Percentiles rank a stretch among this genome's conserved stretches.
phyloP scores from a whole-genome alignment of 139 green algal species.

The Micromonas pusilla region DNA sequence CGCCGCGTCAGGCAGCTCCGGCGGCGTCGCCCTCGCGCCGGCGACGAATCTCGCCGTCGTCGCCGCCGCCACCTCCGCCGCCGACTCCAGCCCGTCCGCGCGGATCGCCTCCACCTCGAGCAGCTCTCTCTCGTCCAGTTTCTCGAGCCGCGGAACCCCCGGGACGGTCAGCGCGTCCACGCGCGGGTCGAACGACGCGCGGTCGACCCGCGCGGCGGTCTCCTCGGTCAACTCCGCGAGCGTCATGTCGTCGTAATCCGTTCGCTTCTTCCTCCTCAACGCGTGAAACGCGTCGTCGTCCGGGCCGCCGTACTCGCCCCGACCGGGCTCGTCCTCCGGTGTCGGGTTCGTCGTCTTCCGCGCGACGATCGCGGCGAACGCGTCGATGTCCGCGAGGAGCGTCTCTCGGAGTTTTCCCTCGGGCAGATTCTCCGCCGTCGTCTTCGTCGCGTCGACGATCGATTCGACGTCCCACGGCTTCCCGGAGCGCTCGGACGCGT shows the following conservation, averaged over 20 bases:
- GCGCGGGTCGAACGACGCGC: not conserved
- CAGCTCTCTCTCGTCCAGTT: not conserved
- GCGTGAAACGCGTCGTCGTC: not conserved
- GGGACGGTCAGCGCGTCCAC: too few species aligned
- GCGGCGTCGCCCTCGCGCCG: not conserved
- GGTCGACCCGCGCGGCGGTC: not conserved
- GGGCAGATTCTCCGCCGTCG: not conserved
- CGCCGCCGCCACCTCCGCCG: not conserved
- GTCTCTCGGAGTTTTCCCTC: not conserved
- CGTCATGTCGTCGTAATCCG: not conserved
- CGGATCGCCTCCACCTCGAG: not conserved
- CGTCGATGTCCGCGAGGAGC: not conserved
- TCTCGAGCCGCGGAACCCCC: not conserved
- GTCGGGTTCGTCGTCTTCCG: not conserved
- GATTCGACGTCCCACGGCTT: not conserved
- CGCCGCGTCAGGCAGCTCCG: not conserved
- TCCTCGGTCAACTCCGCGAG: not conserved
- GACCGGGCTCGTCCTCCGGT: not conserved
- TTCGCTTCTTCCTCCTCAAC: not conserved
- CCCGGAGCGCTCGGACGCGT: not conserved
- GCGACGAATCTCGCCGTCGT: not conserved
- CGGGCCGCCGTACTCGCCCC: not conserved
- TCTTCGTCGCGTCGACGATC: not conserved
- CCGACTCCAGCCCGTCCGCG: not conserved
- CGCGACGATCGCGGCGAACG: not conserved